phyloP scores from a whole-genome alignment of 2,329 filamentous ascomycete genomes.

The Laburnicola sp. region DNA sequence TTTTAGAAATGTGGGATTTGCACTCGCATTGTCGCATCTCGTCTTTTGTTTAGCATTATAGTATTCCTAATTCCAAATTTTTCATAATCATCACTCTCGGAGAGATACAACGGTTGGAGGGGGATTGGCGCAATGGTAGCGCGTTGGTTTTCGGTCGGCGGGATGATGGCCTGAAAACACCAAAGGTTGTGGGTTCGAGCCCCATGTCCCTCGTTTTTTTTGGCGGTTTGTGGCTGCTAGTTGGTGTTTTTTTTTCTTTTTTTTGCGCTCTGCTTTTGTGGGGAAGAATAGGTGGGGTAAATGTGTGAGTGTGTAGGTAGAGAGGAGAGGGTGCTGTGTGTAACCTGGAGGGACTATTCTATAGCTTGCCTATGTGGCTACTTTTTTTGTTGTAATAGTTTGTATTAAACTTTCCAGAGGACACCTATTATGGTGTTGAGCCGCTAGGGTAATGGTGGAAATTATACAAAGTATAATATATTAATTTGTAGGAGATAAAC shows the following conservation, averaged over 20 bases:
- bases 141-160: slow-evolving; percentile 32
- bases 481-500: too few relatives aligned
- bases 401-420: too few relatives aligned
- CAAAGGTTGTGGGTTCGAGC: slow-evolving; percentile 33
- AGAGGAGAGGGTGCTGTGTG: too few relatives aligned
- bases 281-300: too few relatives aligned
- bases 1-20: too few relatives aligned
- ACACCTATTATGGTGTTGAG: too few relatives aligned
- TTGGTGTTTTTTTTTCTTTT: slow-evolving; percentile 1
- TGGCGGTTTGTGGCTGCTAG: slow-evolving; percentile 1
- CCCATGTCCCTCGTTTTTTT: slow-evolving; percentile 24
- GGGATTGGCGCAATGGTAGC: slow-evolving; percentile 33
- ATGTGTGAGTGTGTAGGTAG: too few relatives aligned
- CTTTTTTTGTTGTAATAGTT: too few relatives aligned
- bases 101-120: background rate
- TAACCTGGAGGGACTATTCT: too few relatives aligned
- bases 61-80: background rate
- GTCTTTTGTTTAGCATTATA: background rate
- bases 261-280: background rate
- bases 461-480: too few relatives aligned
- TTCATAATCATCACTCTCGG: background rate
- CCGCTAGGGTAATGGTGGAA: too few relatives aligned
- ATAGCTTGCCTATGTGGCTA: too few relatives aligned
- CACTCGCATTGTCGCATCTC: background rate
- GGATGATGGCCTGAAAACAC: slow-evolving; percentile 13